Evolutionary conservation across 495 filamentous ascomycete species (phyloP), one percentile per base, ranked within the genome.

Genomic region (Elasticomyces elasticus): DNA sequence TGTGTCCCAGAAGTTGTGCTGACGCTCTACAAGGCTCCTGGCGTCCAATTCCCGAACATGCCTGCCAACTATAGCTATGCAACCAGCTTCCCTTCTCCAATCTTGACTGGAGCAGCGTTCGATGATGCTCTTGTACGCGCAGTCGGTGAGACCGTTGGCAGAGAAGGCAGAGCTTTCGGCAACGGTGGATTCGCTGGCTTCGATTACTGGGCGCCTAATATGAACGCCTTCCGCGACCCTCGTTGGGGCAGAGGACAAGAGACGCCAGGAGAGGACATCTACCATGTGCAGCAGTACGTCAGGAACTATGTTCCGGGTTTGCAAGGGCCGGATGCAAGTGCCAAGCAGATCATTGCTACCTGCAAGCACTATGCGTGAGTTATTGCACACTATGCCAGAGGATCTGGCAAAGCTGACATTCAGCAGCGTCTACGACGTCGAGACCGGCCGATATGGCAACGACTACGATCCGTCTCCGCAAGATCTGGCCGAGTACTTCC

Each of bases 91-190:
- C 81, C 81, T 0, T 70, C 74, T 59, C 80, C 80, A 0, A 80
- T 85, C 40, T 60, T 75, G 0, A 74, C 77, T 55, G 77, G 74
- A 53, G 79, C 81, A 0, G 74, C 80, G 2, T 74, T 84, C 56
- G 78, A 85, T 55, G 76, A 78, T 53, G 69, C 74, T 1, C 57
- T 84, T 56, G 79, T 85, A 65, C 67, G 72, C n/a, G 67, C 72
- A 24, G 76, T 85, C 15, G 79, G 73, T 17, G 68, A 60, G 2
- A 74, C 80, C 6, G 76, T 86, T 28, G 73, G 73, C 12, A 85
- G 74, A 5, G 80, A 87, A 62, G 79, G 76, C 6, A 71, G 83
- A 20, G 82, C 82, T 1, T 85, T 81, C 61, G 81, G 71, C 63
- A 87, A 87, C 53, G 73, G 52, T 15, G 77, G 77, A 15, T 66